Conservation (phyloP, 2,329 filamentous ascomycete species). For the Curvularia sp. region DNA sequence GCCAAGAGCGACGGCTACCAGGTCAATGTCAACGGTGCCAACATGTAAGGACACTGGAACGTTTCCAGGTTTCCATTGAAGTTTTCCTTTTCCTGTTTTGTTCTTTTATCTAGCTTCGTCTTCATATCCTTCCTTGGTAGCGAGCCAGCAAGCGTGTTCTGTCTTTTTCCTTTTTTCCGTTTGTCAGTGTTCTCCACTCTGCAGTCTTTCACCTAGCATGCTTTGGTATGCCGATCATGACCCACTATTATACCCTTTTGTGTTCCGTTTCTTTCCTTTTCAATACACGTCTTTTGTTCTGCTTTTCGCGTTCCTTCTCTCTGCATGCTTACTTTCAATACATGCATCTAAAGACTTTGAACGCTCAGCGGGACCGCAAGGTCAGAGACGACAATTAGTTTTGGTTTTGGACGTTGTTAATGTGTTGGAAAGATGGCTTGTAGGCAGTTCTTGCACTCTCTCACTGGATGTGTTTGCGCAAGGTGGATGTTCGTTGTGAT, state of each 20-base stretch:
- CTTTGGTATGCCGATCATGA: conserved; percentile 27
- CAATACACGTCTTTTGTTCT: conserved; percentile 16
- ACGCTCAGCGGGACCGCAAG: conserved; percentile 30
- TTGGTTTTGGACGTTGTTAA: conserved; percentile 17
- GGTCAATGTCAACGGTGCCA: conserved; percentile 75
- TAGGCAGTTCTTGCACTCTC: conserved; percentile 3
- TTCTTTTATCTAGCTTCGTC: conserved; percentile 1
- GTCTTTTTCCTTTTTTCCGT: conserved; percentile 9
- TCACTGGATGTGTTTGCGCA: conserved; percentile 1
- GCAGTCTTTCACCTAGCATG: conserved; percentile 17
- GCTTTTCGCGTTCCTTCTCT: conserved; percentile 6
- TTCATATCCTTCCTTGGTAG: conserved; percentile 11
- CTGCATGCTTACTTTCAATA: conserved; percentile 20
- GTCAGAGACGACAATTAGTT: conserved; percentile 19
- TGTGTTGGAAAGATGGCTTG: conserved; percentile 11
- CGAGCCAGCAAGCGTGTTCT: conserved; percentile 27
- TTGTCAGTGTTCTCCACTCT: conserved; percentile 11
- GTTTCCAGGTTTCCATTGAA: background rate
- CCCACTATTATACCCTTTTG: conserved; percentile 41
- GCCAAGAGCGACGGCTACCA: conserved; percentile 85
- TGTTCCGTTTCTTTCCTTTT: conserved; percentile 16
- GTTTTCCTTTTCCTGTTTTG: conserved; percentile 10
- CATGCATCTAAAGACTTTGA: conserved; percentile 29
- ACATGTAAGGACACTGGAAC: conserved; percentile 27
- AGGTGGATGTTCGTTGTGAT: conserved; percentile 9